Conservation (phyloP, 768 basidiomycete genomes). For the Collybia mongolica region DNA sequence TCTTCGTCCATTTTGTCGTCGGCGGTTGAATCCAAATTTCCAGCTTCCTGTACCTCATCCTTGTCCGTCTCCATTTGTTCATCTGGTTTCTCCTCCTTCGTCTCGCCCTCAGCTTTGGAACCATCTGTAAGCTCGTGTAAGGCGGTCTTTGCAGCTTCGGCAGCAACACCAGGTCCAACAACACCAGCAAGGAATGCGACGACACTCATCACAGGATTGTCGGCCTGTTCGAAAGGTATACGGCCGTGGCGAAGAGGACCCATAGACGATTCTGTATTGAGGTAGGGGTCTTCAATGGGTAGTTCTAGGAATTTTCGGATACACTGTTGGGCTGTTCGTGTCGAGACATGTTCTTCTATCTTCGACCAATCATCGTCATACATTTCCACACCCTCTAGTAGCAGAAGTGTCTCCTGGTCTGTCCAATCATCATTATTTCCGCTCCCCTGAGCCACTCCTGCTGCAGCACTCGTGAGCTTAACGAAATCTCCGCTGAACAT, state of each 20-base stretch:
- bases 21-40: conserved; percentile 21
- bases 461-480: conserved; percentile 56
- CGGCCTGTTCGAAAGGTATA: conserved; percentile 90
- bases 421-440: conserved; percentile 71
- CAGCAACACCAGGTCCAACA: conserved; percentile 85
- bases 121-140: conserved; percentile 77
- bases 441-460: conserved; percentile 38
- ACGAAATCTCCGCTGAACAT: conserved; percentile 99
- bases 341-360: conserved; percentile 91
- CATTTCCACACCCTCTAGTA: conserved; percentile 98
- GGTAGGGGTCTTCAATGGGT: conserved; percentile 94
- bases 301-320: conserved; percentile 93
- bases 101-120: conserved; percentile 35
- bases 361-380: conserved; percentile 95
- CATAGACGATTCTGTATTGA: conserved; percentile 73
- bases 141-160: conserved; percentile 91
- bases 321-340: conserved; percentile 90
- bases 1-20: conserved; percentile 53
- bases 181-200: conserved; percentile 96
- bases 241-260: conserved; percentile 74
- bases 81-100: conserved; percentile 30
- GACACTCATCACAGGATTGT: conserved; percentile 98
- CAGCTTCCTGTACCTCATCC: conserved; percentile 22
- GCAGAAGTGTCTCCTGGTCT: conserved; percentile 83
- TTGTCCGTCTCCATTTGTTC: conserved; percentile 24